A percentile compares a stretch with the other conserved stretches of the same genome.
Conservation (phyloP, 148 eudicot genomes). For the Simmondsia chinensis region DNA sequence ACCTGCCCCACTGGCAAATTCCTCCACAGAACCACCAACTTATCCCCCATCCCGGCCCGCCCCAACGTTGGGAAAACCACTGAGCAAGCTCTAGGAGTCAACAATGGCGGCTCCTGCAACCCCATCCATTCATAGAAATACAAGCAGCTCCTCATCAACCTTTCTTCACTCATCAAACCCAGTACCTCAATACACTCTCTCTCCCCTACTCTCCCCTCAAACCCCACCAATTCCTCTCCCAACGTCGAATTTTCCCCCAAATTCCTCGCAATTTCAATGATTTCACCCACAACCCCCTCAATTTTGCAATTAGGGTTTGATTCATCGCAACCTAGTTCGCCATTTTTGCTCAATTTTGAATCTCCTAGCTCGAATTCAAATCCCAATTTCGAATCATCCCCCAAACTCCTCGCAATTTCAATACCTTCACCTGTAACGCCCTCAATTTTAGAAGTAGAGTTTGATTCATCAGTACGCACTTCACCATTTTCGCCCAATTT, state of each 20-base stretch:
- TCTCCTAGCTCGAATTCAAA: constrained; percentile 3
- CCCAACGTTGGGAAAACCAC: constrained; percentile 72
- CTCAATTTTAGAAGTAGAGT: constrained; percentile 7
- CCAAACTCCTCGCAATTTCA: constrained; percentile 39
- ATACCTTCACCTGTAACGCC: constrained; percentile 47
- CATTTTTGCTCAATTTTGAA: constrained; percentile 7
- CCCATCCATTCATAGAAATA: constrained; percentile 91
- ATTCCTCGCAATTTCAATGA: constrained; percentile 41
- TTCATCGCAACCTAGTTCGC: constrained; percentile 10
- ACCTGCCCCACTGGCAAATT: constrained; percentile 48
- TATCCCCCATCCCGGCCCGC: constrained; percentile 53
- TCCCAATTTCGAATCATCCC: constrained; percentile 23
- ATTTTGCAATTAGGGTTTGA: background rate
- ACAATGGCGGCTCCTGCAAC: constrained; percentile 60
- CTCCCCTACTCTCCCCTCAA: constrained; percentile 53
- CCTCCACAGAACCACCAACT: constrained; percentile 56
- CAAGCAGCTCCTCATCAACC: constrained; percentile 56
- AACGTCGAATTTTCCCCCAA: constrained; percentile 54
- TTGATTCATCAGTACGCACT: constrained; percentile 7
- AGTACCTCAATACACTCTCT: constrained; percentile 57
- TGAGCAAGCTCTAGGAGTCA: constrained; percentile 50
- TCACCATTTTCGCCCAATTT: constrained; percentile 9
- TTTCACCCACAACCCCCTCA: constrained; percentile 42
- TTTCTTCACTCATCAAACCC: constrained; percentile 53
- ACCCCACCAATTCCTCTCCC: constrained; percentile 50